Base-by-base conservation (phyloP, 495 filamentous ascomycete genomes). In the Penicillium tannophilum region DNA sequence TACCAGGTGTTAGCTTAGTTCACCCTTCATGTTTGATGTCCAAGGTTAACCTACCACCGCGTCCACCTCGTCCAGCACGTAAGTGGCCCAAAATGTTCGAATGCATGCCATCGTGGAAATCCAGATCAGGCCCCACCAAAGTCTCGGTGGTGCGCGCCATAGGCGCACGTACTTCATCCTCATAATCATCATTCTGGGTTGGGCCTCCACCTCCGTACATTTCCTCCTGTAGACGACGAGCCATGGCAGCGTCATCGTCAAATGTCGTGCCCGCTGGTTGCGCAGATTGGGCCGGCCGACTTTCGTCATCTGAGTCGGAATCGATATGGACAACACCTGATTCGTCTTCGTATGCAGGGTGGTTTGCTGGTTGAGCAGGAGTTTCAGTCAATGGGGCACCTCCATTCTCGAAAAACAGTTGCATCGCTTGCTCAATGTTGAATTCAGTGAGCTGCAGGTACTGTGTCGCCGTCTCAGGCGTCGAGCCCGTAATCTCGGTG, bases 171-270 rank as follows among this genome's bases (percentile, higher is more conserved):
- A 98, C 88, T 14, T 79, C 87, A 60, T 90, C 86, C 17, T 79
- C 82, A 65, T 80, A 77, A 55, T 58, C 58, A 10, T 70, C 62
- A 14, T 44, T 31, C 7, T 28, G 26, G 19, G 10, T 46, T 43
- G 31, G 17, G 35, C 76, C 65, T 61, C 82, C 75, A 54, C 75
- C 82, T 54, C 80, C 75, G 67, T 97, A 98, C 66, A 96, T 79
- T 73, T 98, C 92, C 65, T 98, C 90, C 65, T 98, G 95, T 45
- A 98, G 69, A 43, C 90, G 84, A 63, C 90, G 84, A 7, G 94
- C 94, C 84, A 98, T 90, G 11, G 91, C 94, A 44, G 92, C 94
- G 74, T 98, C 94, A 64, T 95, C 91, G 61, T 97, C 94, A 48
- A 85, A 78, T 17, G 70, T 63, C 24, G 63, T 45, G 35, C 36